Evolutionary conservation across 164 flowering plant genomes (phyloP), one percentile per base, ranked within the genome.

Genomic region (Houttuynia cordata): DNA sequence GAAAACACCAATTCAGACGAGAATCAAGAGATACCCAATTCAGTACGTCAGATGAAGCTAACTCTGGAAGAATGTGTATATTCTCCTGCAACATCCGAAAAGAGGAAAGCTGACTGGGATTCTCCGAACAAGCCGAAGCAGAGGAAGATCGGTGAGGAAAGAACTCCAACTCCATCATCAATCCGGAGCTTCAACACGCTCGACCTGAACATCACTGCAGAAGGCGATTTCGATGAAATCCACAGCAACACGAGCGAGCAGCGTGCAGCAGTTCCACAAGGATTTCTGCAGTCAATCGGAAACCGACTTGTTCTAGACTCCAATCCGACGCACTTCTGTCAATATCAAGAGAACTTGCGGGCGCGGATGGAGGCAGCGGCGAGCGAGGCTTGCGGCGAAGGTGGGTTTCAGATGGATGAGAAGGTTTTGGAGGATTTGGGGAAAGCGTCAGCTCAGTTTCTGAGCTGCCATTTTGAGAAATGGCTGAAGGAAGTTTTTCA

Each of bases 401-500:
- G 64, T n/a, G 20, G 24, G 61, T 50, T 84, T 49, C 53, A 51
- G 12, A 75, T 88, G 19, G 90, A 86, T 58, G 71, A 79, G 53
- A 69, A 18, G 66, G 80, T 83, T 56, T 62, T 88, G 68, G 87
- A 81, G 61, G 82, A 72, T 63, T 37, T 84, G n/a, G 58, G 71
- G 19, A 53, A 14, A 14, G 78, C 81, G 25, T 76, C 62, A 49
- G 79, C 78, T 64, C 67, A 58, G 41, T 80, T 80, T 65, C 63
- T 78, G 12, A 72, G 79, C 56, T 67, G 73, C 79, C 69, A 76
- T 81, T 78, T 84, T 75, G 87, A 84, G 37, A 75, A 80, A 60
- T 88, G 96, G 96, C 69, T 84, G 45, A 78, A 75, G 78, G 87
- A 83, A 59, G 66, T 88, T 67, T 80, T 88, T 70, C 81, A 81